phyloP scores from a whole-genome alignment of 1,284 basidiomycete species.

The Sporisorium exsertum region DNA sequence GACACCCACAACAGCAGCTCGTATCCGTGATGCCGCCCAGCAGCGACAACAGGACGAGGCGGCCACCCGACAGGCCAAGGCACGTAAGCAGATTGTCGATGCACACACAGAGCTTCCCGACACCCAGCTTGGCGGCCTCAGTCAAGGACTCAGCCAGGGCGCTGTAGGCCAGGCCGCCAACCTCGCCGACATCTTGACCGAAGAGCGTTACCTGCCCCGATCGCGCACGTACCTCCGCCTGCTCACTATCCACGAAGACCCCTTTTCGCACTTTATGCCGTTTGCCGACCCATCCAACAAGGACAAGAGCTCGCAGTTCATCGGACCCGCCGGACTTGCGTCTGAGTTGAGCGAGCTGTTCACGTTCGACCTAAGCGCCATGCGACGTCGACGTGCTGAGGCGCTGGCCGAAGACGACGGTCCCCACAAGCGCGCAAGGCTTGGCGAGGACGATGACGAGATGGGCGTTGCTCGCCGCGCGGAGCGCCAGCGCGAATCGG shows the following conservation, averaged over 20 bases:
- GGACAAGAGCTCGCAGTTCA: slow-evolving; percentile 74
- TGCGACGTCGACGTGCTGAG: slow-evolving; percentile 57
- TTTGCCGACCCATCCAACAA: slow-evolving; percentile 73
- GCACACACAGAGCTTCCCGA: slow-evolving; percentile 74
- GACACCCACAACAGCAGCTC: slow-evolving; percentile 73
- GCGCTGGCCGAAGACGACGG: slow-evolving; percentile 68
- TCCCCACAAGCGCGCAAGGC: slow-evolving; percentile 62
- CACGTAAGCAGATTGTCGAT: slow-evolving; percentile 71
- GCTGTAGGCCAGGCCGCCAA: slow-evolving; percentile 75
- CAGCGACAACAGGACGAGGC: slow-evolving; percentile 52
- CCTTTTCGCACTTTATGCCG: slow-evolving; percentile 84
- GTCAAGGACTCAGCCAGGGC: slow-evolving; percentile 71
- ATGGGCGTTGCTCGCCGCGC: slow-evolving; percentile 47
- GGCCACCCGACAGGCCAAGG: slow-evolving; percentile 48
- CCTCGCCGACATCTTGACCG: slow-evolving; percentile 78
- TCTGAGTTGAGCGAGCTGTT: slow-evolving; percentile 86
- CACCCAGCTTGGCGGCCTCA: slow-evolving; percentile 40
- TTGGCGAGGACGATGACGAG: slow-evolving; percentile 67
- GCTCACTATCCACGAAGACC: slow-evolving; percentile 85
- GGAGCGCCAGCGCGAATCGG: slow-evolving; percentile 28
- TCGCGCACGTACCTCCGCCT: slow-evolving; percentile 84
- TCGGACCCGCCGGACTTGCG: slow-evolving; percentile 82
- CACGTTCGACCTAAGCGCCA: slow-evolving; percentile 77
- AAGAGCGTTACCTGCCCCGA: slow-evolving; percentile 82
- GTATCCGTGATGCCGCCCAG: slow-evolving; percentile 58